Base-by-base conservation (phyloP, 495 filamentous ascomycete species). In the Aspergillus nanangensis region DNA sequence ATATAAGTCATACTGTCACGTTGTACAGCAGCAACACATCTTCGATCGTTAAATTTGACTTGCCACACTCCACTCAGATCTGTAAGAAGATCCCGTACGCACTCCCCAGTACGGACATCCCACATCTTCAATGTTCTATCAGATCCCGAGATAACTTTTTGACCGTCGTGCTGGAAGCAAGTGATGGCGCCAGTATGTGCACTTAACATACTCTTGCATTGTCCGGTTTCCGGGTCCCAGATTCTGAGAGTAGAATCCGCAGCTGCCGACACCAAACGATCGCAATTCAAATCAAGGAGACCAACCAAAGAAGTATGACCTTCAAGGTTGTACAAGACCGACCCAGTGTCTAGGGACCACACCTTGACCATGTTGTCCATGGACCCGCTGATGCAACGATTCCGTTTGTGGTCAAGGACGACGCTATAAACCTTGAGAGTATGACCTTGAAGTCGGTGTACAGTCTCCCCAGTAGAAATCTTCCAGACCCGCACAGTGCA, bases 281-380 rank as follows among this genome's bases (percentile, higher is more conserved):
- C 87, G 58, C 88, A 82, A 39, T 84, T 81, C 37, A 97, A 71
- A 56, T 97, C 91, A 17, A 97, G 79, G 1, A 99, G 77, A 4
- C 93, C 90, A 20, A 99, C 91, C 31, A 99, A 80, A 23, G 93
- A 86, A n/a, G 84, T 83, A 62, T 97, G 91, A 27, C 93, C 91
- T 63, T 97, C 93, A 2, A 99, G 79, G 25, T 88, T 97, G 63
- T 92, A 87, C 8, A 97, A 70, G 41, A 87, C 83, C 2, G 82
- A 69, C 1, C 93, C 93, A 24, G 86, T 93, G 31, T 90, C 85
- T n/a, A 99, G 74, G 14, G 91, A 95, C 93, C 93, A 99, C 20
- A 99, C 89, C 69, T 97, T 97, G 53, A 99, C 92, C 53, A 88
- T 74, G 57, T 93, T 95, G 53, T 99, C 93, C 93, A 99, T 99